Evolutionary conservation across 2,329 filamentous ascomycete genomes (phyloP).

Genomic region (Alternaria viburni): DNA sequence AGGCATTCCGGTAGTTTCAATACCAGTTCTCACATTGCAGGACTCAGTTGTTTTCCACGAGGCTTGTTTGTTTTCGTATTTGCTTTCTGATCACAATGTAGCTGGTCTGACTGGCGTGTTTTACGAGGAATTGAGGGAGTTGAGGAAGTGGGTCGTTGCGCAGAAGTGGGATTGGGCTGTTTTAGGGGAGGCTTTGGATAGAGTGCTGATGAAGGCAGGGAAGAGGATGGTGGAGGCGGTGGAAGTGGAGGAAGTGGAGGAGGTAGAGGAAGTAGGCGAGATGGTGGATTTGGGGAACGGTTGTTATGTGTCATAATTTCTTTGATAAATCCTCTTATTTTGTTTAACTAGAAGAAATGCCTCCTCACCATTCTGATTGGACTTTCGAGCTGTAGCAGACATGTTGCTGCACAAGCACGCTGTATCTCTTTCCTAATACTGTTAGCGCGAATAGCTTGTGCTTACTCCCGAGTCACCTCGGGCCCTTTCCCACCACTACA

Average conservation of each 20-base stretch:
- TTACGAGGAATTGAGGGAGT: background rate
- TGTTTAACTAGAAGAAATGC: too few relatives aligned
- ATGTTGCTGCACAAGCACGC: background rate
- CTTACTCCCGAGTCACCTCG: background rate
- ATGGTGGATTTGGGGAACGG: background rate
- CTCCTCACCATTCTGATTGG: background rate
- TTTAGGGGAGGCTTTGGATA: background rate
- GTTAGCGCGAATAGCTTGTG: background rate
- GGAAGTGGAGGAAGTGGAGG: background rate
- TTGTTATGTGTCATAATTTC: background rate
- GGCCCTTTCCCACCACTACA: background rate
- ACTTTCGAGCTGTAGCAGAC: background rate
- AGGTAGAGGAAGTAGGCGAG: background rate
- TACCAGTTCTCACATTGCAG: background rate
- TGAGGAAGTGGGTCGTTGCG: background rate
- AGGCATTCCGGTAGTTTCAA: background rate
- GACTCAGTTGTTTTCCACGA: background rate
- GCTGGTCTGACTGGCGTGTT: background rate
- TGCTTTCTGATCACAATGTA: background rate
- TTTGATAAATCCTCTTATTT: accelerated
- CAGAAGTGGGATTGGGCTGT: background rate
- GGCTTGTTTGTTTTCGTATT: background rate
- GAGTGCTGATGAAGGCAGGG: background rate
- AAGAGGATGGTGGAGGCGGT: background rate
- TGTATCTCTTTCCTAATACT: background rate